Base-by-base conservation (phyloP, 1,284 basidiomycete genomes). In the Exobasidium rhododendri region DNA sequence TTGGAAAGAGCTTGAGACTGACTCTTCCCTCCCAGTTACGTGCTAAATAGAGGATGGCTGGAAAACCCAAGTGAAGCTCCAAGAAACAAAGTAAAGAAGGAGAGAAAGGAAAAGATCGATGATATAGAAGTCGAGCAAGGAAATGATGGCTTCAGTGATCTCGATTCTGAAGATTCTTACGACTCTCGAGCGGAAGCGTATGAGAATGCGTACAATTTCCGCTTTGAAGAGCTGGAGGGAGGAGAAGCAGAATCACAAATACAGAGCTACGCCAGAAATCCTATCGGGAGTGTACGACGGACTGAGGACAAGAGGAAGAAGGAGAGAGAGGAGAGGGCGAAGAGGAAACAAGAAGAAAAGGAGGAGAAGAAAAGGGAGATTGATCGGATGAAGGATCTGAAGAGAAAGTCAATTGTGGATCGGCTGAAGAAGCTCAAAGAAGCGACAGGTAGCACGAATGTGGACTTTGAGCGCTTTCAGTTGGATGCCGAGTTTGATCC, bases 201-300 rank as follows among this genome's bases (percentile, higher is more conserved):
- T 43, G 77, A 79, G 54, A 71, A 69, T 11, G 76, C 74, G 17
- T 79, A 77, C 70, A 79, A 79, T 65, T 78, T 79, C 66, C 74
- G 77, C 26, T 79, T 73, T 62, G 74, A 79, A 43, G 72, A 73
- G n/a, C 54, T 66, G 14, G 68, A 67, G 14, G 55, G 59, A 31
- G 75, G 72, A 1, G 63, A 69, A n/a, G 68, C 68, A 40, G 62
- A 70, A 17, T 59, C 69, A 29, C 67, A 69, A 26, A 71, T 79
- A 58, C 69, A 70, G 31, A 69, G 69, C 14, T 79, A 73, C 52
- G 71, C 76, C 6, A 67, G 77, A 32, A 69, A 64, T 3, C 62
- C 69, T 31, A 68, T 71, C 49, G 75, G 73, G 51, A 65, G 67
- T 10, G 75, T 70, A 1, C 67, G 77, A 32, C 69, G 77, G 20